Evolutionary conservation across 345 rosid species (phyloP), one percentile per base, ranked within the genome.

Genomic region (Acer campestre): DNA sequence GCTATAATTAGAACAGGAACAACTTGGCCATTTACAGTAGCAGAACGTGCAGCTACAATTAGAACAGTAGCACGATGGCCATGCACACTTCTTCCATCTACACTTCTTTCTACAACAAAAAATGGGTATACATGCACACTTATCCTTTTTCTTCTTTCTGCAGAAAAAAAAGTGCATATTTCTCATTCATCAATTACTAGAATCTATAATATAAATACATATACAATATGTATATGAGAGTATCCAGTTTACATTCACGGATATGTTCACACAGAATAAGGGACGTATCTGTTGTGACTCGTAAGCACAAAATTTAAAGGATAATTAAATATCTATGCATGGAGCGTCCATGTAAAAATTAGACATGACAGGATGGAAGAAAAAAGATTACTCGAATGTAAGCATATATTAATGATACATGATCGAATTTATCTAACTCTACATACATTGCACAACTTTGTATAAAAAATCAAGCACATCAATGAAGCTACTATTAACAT

Each of bases 41-140:
- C 83, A 79, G 71, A 77, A 76, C 55, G 78, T 76, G 78, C 78
- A 53, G 79, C 82, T 82, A 86, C 85, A 87, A 73, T 75, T 75
- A 71, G 75, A 82, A 83, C 84, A 77, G 87, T 67, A 82, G 87
- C 88, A 82, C 1, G 74, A 80, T 56, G 86, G 78, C 71, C 89
- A 80, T 74, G 77, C 77, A 78, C 80, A 74, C 77, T 77, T 83
- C 82, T 76, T 71, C 71, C 46, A n/a, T 64, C 49, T 61, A 59
- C 76, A 53, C 81, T 75, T 77, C 59, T 46, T 66, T 78, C 71
- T 77, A 71, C 81, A 72, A 23, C 77, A 70, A 64, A 44, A 61
- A 25, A 13, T 59, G 22, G 67, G 20, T 23, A 61, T 44, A 8
- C 85, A 77, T 67, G 76, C 76, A 77, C 79, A 18, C 69, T 61